Percentiles rank a stretch among this genome's conserved stretches.
Conservation (phyloP, 2,329 filamentous ascomycete genomes). For the Thermoascus crustaceus region DNA sequence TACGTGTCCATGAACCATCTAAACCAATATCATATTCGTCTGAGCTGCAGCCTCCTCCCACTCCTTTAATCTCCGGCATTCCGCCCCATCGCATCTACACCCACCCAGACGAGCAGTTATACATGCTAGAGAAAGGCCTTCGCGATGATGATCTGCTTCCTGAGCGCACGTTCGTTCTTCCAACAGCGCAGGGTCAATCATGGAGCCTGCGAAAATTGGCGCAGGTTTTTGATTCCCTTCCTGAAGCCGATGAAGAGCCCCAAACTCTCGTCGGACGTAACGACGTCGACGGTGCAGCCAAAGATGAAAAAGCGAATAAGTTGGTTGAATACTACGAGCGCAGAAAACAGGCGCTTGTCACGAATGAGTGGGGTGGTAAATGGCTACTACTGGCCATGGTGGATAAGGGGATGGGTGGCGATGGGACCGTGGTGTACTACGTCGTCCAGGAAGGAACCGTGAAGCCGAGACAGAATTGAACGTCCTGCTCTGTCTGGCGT, state of each 20-base stretch:
- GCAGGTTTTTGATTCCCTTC: conserved; percentile 49
- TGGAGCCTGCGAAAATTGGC: conserved; percentile 51
- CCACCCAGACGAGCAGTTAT: conserved; percentile 58
- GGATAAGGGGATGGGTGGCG: conserved; percentile 41
- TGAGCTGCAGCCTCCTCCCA: conserved; percentile 21
- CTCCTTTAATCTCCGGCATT: conserved; percentile 52
- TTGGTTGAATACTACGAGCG: conserved; percentile 25
- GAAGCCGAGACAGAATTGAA: conserved; percentile 56
- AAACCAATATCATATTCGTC: conserved; percentile 3
- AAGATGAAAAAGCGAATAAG: conserved; percentile 19
- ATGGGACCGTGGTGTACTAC: conserved; percentile 59
- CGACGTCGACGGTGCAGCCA: conserved; percentile 12
- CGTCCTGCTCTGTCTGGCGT: conserved; percentile 2
- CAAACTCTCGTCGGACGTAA: conserved; percentile 2
- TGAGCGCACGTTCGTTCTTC: conserved; percentile 53
- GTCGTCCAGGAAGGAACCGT: conserved; percentile 57
- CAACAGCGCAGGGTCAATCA: conserved; percentile 50
- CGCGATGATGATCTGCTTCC: conserved; percentile 38
- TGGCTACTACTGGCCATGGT: conserved; percentile 51
- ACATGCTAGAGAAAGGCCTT: conserved; percentile 46
- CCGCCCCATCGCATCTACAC: conserved; percentile 54
- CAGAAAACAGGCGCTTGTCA: conserved; percentile 15
- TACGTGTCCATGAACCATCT: conserved; percentile 39
- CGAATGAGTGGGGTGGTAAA: conserved; percentile 42
- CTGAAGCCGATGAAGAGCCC: conserved; percentile 14